Evolutionary conservation across 2,329 filamentous ascomycete genomes (phyloP).

Genomic region (Calonectria hawksworthii): DNA sequence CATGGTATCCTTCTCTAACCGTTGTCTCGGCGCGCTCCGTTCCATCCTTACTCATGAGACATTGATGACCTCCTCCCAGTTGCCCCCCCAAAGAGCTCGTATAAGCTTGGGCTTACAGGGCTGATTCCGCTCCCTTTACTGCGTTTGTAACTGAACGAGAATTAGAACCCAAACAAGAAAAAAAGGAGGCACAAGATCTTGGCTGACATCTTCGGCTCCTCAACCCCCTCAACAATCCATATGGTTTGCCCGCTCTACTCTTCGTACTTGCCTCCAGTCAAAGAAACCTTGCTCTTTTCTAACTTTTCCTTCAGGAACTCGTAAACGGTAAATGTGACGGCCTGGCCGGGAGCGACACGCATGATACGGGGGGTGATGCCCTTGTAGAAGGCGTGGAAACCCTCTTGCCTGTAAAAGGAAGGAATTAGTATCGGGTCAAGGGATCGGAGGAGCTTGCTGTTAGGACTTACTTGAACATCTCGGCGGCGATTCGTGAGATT

Average conservation of each 20-base stretch:
- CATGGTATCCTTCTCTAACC: constrained; percentile 43
- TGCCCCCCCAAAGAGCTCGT: constrained; percentile 10
- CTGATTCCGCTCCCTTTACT: constrained; percentile 32
- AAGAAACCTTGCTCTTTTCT: constrained; percentile 73
- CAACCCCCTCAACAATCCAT: not conserved
- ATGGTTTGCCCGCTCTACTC: constrained; percentile 61
- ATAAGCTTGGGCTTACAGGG: constrained; percentile 28
- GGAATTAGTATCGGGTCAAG: constrained; percentile 16
- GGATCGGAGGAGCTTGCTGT: not conserved
- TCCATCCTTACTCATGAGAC: constrained; percentile 15
- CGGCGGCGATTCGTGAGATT: constrained; percentile 82
- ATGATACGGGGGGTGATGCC: constrained; percentile 98
- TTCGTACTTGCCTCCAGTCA: constrained; percentile 75
- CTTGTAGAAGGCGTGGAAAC: constrained; percentile 96
- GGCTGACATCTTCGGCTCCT: not conserved
- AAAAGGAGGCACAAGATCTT: constrained; percentile 1
- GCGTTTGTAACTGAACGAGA: constrained; percentile 31
- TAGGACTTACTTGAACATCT: constrained; percentile 82
- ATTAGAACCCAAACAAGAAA: constrained; percentile 32
- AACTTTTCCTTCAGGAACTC: constrained; percentile 82
- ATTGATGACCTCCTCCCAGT: constrained; percentile 11
- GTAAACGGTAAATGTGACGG: constrained; percentile 82
- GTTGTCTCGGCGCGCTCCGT: constrained; percentile 20
- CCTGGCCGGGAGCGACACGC: constrained; percentile 96
- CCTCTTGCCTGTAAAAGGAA: constrained; percentile 78